A percentile compares a stretch with the other conserved stretches of the same genome.
Conservation (phyloP, 169 alveolate genomes). For the Eimeria sp. region DNA sequence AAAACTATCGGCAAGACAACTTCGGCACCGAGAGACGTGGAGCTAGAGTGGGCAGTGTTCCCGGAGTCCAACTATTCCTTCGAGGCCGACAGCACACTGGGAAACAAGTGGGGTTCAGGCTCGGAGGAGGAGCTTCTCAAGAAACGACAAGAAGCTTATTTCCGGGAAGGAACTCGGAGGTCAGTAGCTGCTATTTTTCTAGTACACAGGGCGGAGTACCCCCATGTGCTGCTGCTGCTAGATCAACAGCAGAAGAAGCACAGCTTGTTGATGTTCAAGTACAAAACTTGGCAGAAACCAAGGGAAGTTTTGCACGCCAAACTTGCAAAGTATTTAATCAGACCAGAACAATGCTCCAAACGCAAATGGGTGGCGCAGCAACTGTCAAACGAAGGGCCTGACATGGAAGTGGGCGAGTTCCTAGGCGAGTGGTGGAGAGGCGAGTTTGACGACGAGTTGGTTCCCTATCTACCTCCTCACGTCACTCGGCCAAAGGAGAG, state of each 20-base stretch:
- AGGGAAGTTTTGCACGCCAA: constrained; percentile 84
- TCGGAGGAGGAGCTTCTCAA: constrained; percentile 14
- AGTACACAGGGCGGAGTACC: constrained; percentile 85
- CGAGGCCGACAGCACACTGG: constrained; percentile 54
- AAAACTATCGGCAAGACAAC: constrained; percentile 8
- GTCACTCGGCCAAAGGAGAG: constrained; percentile 88
- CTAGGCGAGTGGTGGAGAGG: constrained; percentile 89
- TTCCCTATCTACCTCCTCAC: constrained; percentile 88
- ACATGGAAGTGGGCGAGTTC: constrained; percentile 85
- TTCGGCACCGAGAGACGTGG: constrained; percentile 53
- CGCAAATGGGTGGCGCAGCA: constrained; percentile 80
- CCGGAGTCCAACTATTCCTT: constrained; percentile 63
- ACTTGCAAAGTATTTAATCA: constrained; percentile 63
- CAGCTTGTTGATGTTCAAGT: constrained; percentile 84
- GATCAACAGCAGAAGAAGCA: constrained; percentile 83
- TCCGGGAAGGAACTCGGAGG: constrained; percentile 86
- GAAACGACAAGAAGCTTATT: constrained; percentile 60
- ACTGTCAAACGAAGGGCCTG: constrained; percentile 41
- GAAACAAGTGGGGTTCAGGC: constrained; percentile 69
- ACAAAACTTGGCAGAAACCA: constrained; percentile 89
- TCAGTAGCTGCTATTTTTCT: constrained; percentile 86
- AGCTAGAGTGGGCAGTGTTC: constrained; percentile 73
- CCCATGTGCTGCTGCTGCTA: constrained; percentile 86
- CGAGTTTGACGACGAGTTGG: constrained; percentile 85
- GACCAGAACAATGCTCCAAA: constrained; percentile 14